Percentiles rank a stretch among this genome's conserved stretches.
These are phyloP conservation scores for Kalaharituber pfeilii DNA, from an alignment of 2,329 filamentous ascomycete genomes.

Conservation along the genomic window DNA sequence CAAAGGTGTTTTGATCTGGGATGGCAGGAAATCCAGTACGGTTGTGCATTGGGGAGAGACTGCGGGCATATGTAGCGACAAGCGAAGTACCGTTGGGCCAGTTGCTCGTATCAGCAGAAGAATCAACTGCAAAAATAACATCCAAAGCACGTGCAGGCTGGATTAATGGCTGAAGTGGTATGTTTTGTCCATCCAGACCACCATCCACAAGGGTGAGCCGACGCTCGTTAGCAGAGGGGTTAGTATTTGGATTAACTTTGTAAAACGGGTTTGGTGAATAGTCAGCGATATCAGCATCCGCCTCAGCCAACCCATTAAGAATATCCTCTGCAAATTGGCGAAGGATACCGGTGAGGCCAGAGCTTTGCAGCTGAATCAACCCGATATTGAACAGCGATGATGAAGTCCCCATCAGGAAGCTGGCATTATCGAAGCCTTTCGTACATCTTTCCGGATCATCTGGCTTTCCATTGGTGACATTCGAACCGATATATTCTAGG, in stretches of 20 bases:
- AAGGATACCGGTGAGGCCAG: conserved; percentile 33
- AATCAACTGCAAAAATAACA: conserved; percentile 66
- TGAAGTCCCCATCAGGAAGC: conserved; percentile 72
- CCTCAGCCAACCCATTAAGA: conserved; percentile 38
- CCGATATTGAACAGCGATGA: conserved; percentile 71
- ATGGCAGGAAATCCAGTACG: conserved; percentile 54
- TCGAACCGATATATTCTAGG: conserved; percentile 52
- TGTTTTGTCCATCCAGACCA: conserved; percentile 60
- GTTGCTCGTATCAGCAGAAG: conserved; percentile 52
- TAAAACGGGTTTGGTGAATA: conserved; percentile 64
- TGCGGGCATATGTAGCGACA: conserved; percentile 56
- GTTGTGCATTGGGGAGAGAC: conserved; percentile 41
- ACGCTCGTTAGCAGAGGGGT: conserved; percentile 36
- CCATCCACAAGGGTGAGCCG: conserved; percentile 60
- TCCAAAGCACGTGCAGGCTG: conserved; percentile 56
- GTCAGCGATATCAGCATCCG: conserved; percentile 54
- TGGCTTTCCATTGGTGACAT: conserved; percentile 44
- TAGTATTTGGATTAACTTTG: conserved; percentile 41
- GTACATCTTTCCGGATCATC: conserved; percentile 42
- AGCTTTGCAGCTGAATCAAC: conserved; percentile 44
- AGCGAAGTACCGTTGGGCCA: conserved; percentile 68
- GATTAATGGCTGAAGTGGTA: conserved; percentile 61
- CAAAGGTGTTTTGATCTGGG: conserved; percentile 58
- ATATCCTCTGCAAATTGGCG: conserved; percentile 36
- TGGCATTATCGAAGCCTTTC: conserved; percentile 63